A percentile compares a stretch with the other conserved stretches of the same genome.
Evolutionary conservation across 129 eudicot species (phyloP).

Genomic region (Artemisia argyi): DNA sequence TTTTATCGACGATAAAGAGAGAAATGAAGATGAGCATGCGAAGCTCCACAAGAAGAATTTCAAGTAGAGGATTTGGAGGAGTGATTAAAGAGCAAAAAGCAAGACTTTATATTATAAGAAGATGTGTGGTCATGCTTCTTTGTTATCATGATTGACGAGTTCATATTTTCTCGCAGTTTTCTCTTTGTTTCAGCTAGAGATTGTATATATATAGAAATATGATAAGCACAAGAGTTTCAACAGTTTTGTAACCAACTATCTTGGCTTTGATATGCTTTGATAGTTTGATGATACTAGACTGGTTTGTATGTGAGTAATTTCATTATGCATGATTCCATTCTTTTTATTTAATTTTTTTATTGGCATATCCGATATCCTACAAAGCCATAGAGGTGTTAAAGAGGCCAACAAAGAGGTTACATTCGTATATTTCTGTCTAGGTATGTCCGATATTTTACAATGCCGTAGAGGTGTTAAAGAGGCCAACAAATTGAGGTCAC

Average conservation of each 20-base stretch:
- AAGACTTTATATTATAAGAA: constrained; percentile 77
- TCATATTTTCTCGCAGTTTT: neutral
- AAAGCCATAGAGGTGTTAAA: no score
- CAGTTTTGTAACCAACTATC: constrained; percentile 23
- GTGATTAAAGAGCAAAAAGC: constrained; percentile 85
- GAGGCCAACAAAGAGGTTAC: no score
- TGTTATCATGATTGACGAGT: constrained; percentile 82
- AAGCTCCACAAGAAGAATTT: constrained; percentile 65
- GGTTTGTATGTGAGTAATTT: neutral
- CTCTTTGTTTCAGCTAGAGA: neutral
- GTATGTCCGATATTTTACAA: no score
- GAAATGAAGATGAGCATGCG: constrained; percentile 46
- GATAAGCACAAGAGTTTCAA: constrained; percentile 12
- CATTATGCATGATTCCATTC: no score
- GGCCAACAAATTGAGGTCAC: no score
- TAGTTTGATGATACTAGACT: neutral
- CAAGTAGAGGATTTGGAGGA: constrained; percentile 77
- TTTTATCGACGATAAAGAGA: neutral
- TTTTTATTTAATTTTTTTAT: no score
- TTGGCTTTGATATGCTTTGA: constrained; percentile 3
- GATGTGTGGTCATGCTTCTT: constrained; percentile 96
- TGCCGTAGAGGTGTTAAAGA: no score
- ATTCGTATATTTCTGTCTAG: no score
- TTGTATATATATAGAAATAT: constrained; percentile 29
- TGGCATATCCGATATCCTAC: no score